Conservation (phyloP, 192 early-diverging fungal genomes). For the Coemansia sp. region DNA sequence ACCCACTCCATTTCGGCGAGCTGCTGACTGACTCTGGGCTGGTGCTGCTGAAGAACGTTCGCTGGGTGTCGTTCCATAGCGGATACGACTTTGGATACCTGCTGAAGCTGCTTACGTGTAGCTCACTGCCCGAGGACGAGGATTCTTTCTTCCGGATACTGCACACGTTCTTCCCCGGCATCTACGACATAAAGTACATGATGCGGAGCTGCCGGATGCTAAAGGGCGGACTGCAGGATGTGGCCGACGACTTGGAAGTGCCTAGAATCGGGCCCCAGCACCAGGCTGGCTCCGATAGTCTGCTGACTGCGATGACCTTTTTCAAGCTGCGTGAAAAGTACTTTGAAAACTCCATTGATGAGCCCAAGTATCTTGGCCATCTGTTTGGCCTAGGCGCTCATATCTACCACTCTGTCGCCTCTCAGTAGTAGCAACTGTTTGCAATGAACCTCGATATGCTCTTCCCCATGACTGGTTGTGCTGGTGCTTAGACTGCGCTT, state of each 20-base stretch:
- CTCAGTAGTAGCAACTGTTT: background rate
- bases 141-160: constrained; percentile 91
- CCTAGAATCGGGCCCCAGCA: constrained; percentile 94
- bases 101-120: constrained; percentile 92
- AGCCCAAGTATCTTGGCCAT: constrained; percentile 78
- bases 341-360: constrained; percentile 95
- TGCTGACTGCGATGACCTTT: constrained; percentile 96
- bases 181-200: constrained; percentile 98
- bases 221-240: constrained; percentile 96
- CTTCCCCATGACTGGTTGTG: background rate
- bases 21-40: constrained; percentile 95
- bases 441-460: background rate
- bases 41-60: constrained; percentile 90
- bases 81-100: constrained; percentile 99
- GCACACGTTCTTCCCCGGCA: constrained; percentile 93
- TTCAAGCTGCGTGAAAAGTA: constrained; percentile 97
- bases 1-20: constrained; percentile 95
- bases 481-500: constrained; percentile 22
- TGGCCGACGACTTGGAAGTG: constrained; percentile 95
- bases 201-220: constrained; percentile 96
- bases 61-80: constrained; percentile 99
- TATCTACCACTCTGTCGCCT: constrained; percentile 22
- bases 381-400: constrained; percentile 51
- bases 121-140: constrained; percentile 89
- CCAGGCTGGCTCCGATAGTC: constrained; percentile 96